Evolutionary conservation across 345 rosid genomes (phyloP), one percentile per base, ranked within the genome.

Genomic region (Geranium rotundifolium): DNA sequence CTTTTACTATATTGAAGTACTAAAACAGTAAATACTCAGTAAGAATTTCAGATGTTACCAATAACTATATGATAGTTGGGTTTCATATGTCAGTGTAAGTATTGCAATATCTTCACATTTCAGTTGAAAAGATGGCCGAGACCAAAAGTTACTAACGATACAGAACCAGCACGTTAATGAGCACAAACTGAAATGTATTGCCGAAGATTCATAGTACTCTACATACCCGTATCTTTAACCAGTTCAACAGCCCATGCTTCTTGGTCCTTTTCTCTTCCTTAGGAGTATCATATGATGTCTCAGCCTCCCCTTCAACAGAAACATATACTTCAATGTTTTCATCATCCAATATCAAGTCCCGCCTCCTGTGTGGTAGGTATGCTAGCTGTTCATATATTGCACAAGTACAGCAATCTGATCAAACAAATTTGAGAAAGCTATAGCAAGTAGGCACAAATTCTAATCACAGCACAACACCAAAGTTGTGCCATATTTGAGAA

Each of bases 181-280:
- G 15, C 12, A 46, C 14, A 46, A 46, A 46, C 3, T 14, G 14
- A 14, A 46, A 46, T 12, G 13, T 12, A 46, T 46, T 19, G 54
- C 12, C 58, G 75, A 70, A 30, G 61, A 68, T 64, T 30, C 13
- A 57, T 16, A 23, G 27, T 23, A 59, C 63, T 19, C 64, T 52
- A 65, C 67, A 61, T 89, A 91, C 99, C 78, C 88, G 83, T 67
- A 79, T 84, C 79, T 95, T 95, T 77, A 95, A 81, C 99, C 99
- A 95, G 73, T 86, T 95, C 65, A 95, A 84, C 74, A 95, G 71
- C 63, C 96, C 96, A 57, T 90, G 85, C 81, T 90, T 95, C 73
- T 88, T 76, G 67, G 82, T 75, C 78, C 85, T 90, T 73, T 95
- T 95, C 73, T 86, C 95, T 77, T 85, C 97, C 80, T 75, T 90